A percentile compares a stretch with the other conserved stretches of the same genome.
Evolutionary conservation across 495 filamentous ascomycete species (phyloP).

Genomic region (Hyaloscypha hepaticicola): DNA sequence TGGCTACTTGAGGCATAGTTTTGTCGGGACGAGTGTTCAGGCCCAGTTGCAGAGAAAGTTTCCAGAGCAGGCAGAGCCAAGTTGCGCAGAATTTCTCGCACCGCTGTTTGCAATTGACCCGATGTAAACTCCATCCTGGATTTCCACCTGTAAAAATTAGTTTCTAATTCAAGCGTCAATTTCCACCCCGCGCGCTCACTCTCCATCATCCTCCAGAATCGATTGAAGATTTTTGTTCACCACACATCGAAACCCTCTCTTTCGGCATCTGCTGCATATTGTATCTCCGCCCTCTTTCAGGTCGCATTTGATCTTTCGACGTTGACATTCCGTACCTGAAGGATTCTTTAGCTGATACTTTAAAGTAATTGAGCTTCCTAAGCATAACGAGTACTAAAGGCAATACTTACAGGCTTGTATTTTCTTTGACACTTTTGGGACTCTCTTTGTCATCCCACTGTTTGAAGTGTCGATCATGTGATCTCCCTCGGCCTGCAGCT

Average conservation of each 20-base stretch:
- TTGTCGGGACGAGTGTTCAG: background rate
- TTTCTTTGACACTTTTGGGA: slow-evolving; percentile 16
- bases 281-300: slow-evolving; percentile 28
- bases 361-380: background rate
- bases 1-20: background rate
- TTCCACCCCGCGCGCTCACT: slow-evolving; percentile 10
- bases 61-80: slow-evolving; percentile 24
- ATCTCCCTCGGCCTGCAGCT: background rate
- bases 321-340: slow-evolving; percentile 37
- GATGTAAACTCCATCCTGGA: slow-evolving; percentile 1
- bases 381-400: background rate
- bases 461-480: background rate
- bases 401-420: slow-evolving; percentile 7
- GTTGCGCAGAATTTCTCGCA: slow-evolving; percentile 16
- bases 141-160: slow-evolving; percentile 19
- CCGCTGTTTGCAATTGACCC: slow-evolving; percentile 15
- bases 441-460: background rate
- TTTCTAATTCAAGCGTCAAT: background rate
- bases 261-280: slow-evolving; percentile 37
- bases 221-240: slow-evolving; percentile 40
- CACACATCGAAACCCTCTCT: slow-evolving; percentile 38
- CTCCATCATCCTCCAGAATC: slow-evolving; percentile 39
- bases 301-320: slow-evolving; percentile 41
- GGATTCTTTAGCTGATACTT: background rate
- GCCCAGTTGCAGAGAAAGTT: background rate